Evolutionary conservation across 1,284 basidiomycete species (phyloP).

Genomic region (Ustilago nuda): DNA sequence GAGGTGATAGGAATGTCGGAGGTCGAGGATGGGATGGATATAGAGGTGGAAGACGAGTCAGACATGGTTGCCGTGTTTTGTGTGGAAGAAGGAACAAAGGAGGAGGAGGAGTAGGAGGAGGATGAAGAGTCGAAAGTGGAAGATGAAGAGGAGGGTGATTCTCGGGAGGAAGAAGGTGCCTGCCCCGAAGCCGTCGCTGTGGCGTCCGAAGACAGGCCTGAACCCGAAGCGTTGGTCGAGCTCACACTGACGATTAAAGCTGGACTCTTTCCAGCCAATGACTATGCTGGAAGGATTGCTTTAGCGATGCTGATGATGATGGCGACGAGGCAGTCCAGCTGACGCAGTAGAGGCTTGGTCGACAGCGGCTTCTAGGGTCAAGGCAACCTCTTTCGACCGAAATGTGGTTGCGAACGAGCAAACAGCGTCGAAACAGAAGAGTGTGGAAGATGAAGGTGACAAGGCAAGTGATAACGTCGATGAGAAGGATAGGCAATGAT

Average conservation of each 20-base stretch:
- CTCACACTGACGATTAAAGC: conserved; percentile 27
- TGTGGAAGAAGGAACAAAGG: conserved; percentile 13
- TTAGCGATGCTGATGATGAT: not conserved
- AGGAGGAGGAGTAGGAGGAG: conserved; percentile 5
- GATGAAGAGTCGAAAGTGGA: conserved; percentile 12
- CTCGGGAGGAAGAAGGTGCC: conserved; percentile 18
- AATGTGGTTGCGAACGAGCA: not conserved
- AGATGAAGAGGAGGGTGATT: conserved; percentile 8
- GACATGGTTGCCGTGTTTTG: conserved; percentile 30
- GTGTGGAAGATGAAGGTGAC: not conserved
- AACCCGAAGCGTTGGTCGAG: conserved; percentile 26
- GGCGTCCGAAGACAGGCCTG: conserved; percentile 34
- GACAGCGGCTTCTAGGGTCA: not conserved
- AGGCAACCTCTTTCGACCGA: not conserved
- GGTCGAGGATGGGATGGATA: conserved; percentile 14
- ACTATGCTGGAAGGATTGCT: not conserved
- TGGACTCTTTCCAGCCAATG: conserved; percentile 22
- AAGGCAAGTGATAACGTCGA: not conserved
- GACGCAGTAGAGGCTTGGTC: conserved; percentile 1
- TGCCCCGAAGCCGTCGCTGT: conserved; percentile 25
- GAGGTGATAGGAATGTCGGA: conserved; percentile 13
- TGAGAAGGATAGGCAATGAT: not conserved
- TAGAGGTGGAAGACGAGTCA: conserved; percentile 23
- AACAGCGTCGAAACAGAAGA: not conserved
- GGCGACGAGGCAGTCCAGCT: not conserved